Evolutionary conservation across 2,329 filamentous ascomycete species (phyloP).

Genomic region (Nannizzia gypsea): DNA sequence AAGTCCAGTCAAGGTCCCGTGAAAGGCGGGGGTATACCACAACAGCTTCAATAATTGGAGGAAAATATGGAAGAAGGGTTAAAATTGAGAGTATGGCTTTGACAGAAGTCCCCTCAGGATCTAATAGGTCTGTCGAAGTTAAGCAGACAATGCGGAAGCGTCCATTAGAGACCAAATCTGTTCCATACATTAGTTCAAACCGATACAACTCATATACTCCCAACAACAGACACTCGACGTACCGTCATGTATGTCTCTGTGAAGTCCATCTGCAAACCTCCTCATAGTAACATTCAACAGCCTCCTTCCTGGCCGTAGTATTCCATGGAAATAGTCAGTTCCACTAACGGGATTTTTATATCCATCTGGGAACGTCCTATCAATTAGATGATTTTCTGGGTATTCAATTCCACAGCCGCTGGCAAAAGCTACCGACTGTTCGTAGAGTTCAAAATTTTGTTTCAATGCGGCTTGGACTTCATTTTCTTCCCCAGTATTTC

Average conservation of each 20-base stretch:
- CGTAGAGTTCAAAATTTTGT: slow-evolving; percentile 28
- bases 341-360: slow-evolving; percentile 20
- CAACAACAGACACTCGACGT: neutral
- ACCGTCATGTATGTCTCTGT: slow-evolving; percentile 27
- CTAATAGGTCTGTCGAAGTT: slow-evolving; percentile 25
- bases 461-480: slow-evolving; percentile 22
- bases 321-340: slow-evolving; percentile 26
- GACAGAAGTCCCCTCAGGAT: slow-evolving; percentile 19
- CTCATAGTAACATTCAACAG: slow-evolving; percentile 25
- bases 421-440: slow-evolving; percentile 28
- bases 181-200: neutral
- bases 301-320: slow-evolving; percentile 26
- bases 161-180: slow-evolving; percentile 28
- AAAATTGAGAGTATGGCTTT: neutral
- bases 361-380: slow-evolving; percentile 13
- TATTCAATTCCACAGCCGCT: slow-evolving; percentile 32
- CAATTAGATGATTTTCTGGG: slow-evolving; percentile 21
- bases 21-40: slow-evolving; percentile 3
- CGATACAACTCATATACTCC: neutral
- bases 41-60: neutral
- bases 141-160: slow-evolving; percentile 29
- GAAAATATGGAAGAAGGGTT: neutral
- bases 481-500: slow-evolving; percentile 20
- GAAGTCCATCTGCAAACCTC: slow-evolving; percentile 28
- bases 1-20: slow-evolving; percentile 24